phyloP scores from a whole-genome alignment of 129 eudicot genomes.

The Silybum marianum region DNA sequence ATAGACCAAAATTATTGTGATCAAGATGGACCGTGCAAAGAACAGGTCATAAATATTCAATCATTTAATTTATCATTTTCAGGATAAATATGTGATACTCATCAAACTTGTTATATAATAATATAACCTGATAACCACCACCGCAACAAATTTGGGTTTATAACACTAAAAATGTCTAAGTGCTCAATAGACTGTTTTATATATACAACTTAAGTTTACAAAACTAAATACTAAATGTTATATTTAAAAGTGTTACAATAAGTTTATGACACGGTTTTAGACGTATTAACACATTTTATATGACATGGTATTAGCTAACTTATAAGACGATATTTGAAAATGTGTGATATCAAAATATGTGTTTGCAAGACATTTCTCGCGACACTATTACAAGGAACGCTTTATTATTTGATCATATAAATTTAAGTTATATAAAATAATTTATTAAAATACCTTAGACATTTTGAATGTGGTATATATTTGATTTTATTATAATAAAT shows the following conservation, averaged over 20 bases:
- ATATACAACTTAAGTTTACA: too few relatives aligned
- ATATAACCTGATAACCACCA: not conserved
- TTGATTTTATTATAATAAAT: too few relatives aligned
- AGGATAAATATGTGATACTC: not conserved
- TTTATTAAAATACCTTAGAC: too few relatives aligned
- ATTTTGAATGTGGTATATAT: too few relatives aligned
- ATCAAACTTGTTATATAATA: not conserved
- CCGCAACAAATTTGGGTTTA: not conserved
- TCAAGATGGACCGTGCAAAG: constrained; percentile 52
- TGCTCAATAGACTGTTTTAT: too few relatives aligned
- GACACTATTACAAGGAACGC: too few relatives aligned
- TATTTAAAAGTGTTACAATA: not conserved
- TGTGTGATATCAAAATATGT: too few relatives aligned
- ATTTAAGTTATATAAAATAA: too few relatives aligned
- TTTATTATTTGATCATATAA: too few relatives aligned
- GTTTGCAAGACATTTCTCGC: not conserved
- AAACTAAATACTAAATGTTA: too few relatives aligned
- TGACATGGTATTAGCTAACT: not conserved
- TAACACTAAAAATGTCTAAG: not conserved
- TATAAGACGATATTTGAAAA: not conserved
- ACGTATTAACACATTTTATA: not conserved
- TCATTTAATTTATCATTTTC: not conserved
- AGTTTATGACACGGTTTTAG: too few relatives aligned
- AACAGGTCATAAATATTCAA: constrained; percentile 48
- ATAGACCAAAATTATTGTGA: constrained; percentile 89